Evolutionary conservation across 306 rosid species (phyloP).

Genomic region (Rosa persica): DNA sequence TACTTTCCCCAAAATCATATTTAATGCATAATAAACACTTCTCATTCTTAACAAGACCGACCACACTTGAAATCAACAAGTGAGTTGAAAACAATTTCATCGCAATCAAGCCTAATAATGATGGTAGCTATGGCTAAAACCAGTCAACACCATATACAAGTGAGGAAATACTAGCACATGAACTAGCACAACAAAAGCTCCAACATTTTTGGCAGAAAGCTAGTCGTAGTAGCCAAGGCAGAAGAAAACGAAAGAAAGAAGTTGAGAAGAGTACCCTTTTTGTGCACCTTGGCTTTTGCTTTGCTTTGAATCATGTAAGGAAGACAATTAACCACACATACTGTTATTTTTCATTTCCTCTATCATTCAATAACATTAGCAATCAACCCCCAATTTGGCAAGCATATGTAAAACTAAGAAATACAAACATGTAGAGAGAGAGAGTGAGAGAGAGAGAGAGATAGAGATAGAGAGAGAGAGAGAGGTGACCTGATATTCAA

Average conservation of each 20-base stretch:
- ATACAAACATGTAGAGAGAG: neutral
- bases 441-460: neutral
- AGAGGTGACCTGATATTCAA: slow-evolving; percentile 55
- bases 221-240: no score
- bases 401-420: neutral
- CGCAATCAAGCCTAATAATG: slow-evolving; percentile 49
- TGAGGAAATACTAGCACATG: slow-evolving; percentile 60
- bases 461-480: neutral
- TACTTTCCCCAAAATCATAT: no score
- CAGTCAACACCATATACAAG: slow-evolving; percentile 71
- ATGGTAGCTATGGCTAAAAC: slow-evolving; percentile 51
- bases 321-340: no score
- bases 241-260: no score
- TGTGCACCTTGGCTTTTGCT: no score
- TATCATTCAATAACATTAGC: no score
- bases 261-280: no score
- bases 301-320: no score
- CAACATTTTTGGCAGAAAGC: no score
- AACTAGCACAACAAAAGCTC: no score
- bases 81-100: slow-evolving; percentile 34
- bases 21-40: neutral
- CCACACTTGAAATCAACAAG: slow-evolving; percentile 72
- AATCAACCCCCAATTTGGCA: neutral
- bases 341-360: no score
- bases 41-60: slow-evolving; percentile 56